These are phyloP conservation scores for Kurtzmaniella quercitrusa DNA, from an alignment of 1,139 yeast species.

Conservation along the genomic window DNA sequence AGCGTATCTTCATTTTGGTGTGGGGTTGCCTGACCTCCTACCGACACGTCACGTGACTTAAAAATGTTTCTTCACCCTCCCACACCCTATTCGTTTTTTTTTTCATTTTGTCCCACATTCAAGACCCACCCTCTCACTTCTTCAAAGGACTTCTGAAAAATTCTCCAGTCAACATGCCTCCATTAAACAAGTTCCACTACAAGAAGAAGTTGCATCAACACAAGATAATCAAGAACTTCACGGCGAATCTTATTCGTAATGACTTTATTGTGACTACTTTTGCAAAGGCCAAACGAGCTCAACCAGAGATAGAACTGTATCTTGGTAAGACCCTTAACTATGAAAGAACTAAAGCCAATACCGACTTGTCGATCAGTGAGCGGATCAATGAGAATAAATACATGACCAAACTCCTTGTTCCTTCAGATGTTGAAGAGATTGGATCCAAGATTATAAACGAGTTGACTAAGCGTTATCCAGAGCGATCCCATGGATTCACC, in stretches of 20 bases:
- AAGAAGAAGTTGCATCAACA: slow-evolving; percentile 42
- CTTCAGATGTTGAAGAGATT: slow-evolving; percentile 35
- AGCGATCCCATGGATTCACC: slow-evolving; percentile 77
- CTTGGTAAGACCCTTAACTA: slow-evolving; percentile 25
- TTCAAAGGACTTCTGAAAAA: not conserved
- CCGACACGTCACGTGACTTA: not conserved
- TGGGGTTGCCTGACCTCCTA: too few species aligned
- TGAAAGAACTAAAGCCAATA: slow-evolving; percentile 7
- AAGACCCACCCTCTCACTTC: not conserved
- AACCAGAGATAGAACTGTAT: slow-evolving; percentile 39
- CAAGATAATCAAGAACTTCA: slow-evolving; percentile 44
- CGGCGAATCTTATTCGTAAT: slow-evolving; percentile 44
- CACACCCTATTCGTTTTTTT: not conserved
- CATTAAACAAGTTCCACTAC: slow-evolving; percentile 40
- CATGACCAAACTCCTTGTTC: slow-evolving; percentile 31
- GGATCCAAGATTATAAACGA: slow-evolving; percentile 62
- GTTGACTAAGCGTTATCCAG: slow-evolving; percentile 54
- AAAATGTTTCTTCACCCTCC: too few species aligned
- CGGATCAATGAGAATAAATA: slow-evolving; percentile 20
- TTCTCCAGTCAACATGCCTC: slow-evolving; percentile 27
- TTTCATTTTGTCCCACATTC: too few species aligned
- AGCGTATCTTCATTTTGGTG: too few species aligned
- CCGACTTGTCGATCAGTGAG: slow-evolving; percentile 14
- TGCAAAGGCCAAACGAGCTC: slow-evolving; percentile 46
- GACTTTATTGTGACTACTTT: slow-evolving; percentile 43